A percentile compares a stretch with the other conserved stretches of the same genome.
phyloP scores from a whole-genome alignment of 192 early-diverging fungal species.

The Coemansia sp. region DNA sequence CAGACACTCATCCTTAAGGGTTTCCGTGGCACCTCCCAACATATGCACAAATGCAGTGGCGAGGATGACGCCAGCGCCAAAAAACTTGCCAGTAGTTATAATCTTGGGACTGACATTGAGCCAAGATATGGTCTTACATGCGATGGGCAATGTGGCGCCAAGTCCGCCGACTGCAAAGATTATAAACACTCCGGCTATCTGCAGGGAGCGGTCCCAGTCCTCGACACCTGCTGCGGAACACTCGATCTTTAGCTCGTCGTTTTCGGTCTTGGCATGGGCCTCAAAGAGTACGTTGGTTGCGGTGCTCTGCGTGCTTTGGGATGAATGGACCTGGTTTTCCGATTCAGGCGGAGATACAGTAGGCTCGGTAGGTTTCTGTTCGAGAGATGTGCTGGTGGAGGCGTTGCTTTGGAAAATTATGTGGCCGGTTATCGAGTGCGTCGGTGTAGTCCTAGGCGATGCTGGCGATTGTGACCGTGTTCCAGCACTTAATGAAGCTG shows the following conservation, averaged over 20 bases:
- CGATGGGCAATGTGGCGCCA: conserved; percentile 60
- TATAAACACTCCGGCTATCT: conserved; percentile 60
- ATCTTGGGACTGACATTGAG: conserved; percentile 29
- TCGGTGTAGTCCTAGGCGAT: not conserved
- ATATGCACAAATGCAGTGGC: conserved; percentile 81
- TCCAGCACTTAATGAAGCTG: too few relatives aligned
- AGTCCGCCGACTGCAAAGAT: conserved; percentile 57
- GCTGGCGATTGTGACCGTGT: not conserved
- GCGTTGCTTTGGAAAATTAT: conserved; percentile 38
- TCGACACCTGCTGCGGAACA: conserved; percentile 40
- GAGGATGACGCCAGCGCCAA: conserved; percentile 72
- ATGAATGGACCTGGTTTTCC: not conserved
- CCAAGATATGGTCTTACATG: conserved; percentile 37
- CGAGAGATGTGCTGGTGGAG: not conserved
- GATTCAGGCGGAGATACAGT: not conserved
- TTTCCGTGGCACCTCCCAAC: conserved; percentile 61
- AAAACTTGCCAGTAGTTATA: conserved; percentile 56
- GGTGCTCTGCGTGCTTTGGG: too few relatives aligned
- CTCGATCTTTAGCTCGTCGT: conserved; percentile 11
- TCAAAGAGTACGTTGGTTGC: not conserved
- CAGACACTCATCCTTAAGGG: conserved; percentile 62
- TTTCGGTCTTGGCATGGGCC: not conserved
- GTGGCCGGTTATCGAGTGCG: conserved; percentile 29
- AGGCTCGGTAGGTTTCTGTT: not conserved
- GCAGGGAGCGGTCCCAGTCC: conserved; percentile 51